A percentile compares a stretch with the other conserved stretches of the same genome.
These are phyloP conservation scores for Metarhizium guizhouense DNA, from an alignment of 2,329 filamentous ascomycete genomes.

Conservation along the genomic window DNA sequence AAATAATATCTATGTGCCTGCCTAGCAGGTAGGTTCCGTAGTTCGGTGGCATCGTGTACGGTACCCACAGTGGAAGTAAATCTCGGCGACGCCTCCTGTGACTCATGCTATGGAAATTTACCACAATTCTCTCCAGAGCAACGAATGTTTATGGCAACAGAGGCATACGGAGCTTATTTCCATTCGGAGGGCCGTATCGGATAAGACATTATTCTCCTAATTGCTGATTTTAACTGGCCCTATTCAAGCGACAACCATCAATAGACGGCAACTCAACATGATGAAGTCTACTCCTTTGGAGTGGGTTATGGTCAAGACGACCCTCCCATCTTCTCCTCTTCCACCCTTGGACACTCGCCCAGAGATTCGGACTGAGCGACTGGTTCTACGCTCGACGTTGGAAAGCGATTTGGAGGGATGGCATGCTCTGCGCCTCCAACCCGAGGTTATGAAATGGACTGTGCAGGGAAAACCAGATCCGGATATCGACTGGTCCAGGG, in stretches of 20 bases:
- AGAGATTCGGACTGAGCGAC: conserved; percentile 39
- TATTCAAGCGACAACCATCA: too few relatives aligned
- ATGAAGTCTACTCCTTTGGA: conserved; percentile 13
- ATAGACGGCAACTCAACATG: not conserved
- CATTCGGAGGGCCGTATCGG: too few relatives aligned
- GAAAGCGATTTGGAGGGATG: conserved; percentile 41
- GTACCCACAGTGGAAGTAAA: not conserved
- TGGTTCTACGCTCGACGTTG: conserved; percentile 43
- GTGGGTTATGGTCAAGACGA: conserved; percentile 37
- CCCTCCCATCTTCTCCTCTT: conserved; percentile 32
- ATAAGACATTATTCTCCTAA: too few relatives aligned
- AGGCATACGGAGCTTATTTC: too few relatives aligned
- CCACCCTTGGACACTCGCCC: conserved; percentile 29
- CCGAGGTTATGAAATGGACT: conserved; percentile 56
- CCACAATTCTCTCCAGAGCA: not conserved
- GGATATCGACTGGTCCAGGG: conserved; percentile 33
- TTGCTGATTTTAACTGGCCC: too few relatives aligned
- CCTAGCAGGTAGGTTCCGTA: too few relatives aligned
- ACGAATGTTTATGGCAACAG: too few relatives aligned
- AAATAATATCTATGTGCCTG: not conserved
- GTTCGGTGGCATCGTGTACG: not conserved
- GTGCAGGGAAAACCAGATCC: conserved; percentile 30
- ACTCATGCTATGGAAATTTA: not conserved
- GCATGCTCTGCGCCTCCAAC: conserved; percentile 44
- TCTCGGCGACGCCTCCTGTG: not conserved